Evolutionary conservation across 2,329 filamentous ascomycete species (phyloP).

Genomic region (Dactylellina drechsleri): DNA sequence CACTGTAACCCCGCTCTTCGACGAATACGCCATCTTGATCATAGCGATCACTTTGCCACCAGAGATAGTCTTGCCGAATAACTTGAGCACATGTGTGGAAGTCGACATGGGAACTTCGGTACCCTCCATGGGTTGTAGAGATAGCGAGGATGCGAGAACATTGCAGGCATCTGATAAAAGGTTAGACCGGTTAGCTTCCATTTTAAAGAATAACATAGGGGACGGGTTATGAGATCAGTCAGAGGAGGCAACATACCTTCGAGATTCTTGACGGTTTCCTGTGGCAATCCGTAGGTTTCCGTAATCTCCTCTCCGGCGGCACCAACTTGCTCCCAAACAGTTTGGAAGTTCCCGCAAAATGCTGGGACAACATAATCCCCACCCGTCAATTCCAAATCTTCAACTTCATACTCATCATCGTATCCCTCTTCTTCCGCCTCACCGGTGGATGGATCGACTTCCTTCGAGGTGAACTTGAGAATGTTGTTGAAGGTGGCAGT

Average conservation of each 20-base stretch:
- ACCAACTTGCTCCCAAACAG: constrained; percentile 92
- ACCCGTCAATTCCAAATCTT: constrained; percentile 87
- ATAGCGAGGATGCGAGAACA: constrained; percentile 84
- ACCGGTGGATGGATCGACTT: constrained; percentile 92
- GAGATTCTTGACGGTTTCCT: constrained; percentile 90
- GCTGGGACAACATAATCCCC: constrained; percentile 94
- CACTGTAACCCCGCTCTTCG: constrained; percentile 91
- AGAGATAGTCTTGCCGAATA: constrained; percentile 92
- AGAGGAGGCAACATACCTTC: constrained; percentile 71
- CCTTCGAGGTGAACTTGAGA: constrained; percentile 96
- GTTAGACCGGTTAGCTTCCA: constrained; percentile 57
- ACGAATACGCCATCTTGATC: constrained; percentile 91
- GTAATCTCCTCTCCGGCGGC: constrained; percentile 88
- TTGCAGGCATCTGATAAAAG: constrained; percentile 82
- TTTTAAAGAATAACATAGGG: neutral
- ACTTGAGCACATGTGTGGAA: constrained; percentile 91
- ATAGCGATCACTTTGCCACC: constrained; percentile 88
- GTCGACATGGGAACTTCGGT: constrained; percentile 89
- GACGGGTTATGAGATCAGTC: no score
- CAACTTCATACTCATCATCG: constrained; percentile 97
- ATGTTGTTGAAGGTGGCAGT: constrained; percentile 86
- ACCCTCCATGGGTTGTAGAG: constrained; percentile 91
- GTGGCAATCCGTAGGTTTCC: constrained; percentile 78
- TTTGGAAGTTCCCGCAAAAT: constrained; percentile 93
- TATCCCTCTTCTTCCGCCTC: constrained; percentile 93